phyloP scores from a whole-genome alignment of 2,329 filamentous ascomycete genomes.

The Botrytis pseudocinerea region DNA sequence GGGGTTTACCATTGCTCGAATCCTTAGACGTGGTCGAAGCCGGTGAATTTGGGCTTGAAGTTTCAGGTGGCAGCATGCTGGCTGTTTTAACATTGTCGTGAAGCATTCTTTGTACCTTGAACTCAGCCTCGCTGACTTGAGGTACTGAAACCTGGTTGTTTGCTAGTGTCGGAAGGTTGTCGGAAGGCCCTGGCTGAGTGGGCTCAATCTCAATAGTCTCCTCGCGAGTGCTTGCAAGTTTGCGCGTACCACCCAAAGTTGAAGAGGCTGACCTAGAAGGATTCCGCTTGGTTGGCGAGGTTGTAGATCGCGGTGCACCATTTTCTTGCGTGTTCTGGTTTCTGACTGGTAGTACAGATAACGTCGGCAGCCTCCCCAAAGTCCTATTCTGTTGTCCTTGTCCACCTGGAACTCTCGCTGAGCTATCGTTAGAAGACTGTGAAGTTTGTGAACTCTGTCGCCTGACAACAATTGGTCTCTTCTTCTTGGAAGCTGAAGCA shows the following conservation, averaged over 20 bases:
- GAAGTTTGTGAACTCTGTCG: constrained; percentile 53
- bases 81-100: constrained; percentile 18
- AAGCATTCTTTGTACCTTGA: constrained; percentile 21
- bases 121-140: constrained; percentile 9
- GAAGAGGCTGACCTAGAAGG: constrained; percentile 1
- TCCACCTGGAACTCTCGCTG: constrained; percentile 21
- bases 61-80: not conserved
- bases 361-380: constrained; percentile 7
- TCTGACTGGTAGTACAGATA: constrained; percentile 3
- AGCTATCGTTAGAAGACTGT: constrained; percentile 39
- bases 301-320: constrained; percentile 2
- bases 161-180: not conserved
- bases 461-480: constrained; percentile 49
- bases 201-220: constrained; percentile 6
- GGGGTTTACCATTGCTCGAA: constrained; percentile 12
- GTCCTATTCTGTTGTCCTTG: constrained; percentile 6
- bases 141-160: not conserved
- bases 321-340: constrained; percentile 17
- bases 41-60: constrained; percentile 19
- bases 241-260: constrained; percentile 2
- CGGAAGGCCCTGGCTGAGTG: not conserved
- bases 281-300: constrained; percentile 17
- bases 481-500: constrained; percentile 46
- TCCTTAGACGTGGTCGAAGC: constrained; percentile 20
- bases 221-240: constrained; percentile 23